Conservation (phyloP, 2,329 filamentous ascomycete species). For the Phialophora verrucosa region DNA sequence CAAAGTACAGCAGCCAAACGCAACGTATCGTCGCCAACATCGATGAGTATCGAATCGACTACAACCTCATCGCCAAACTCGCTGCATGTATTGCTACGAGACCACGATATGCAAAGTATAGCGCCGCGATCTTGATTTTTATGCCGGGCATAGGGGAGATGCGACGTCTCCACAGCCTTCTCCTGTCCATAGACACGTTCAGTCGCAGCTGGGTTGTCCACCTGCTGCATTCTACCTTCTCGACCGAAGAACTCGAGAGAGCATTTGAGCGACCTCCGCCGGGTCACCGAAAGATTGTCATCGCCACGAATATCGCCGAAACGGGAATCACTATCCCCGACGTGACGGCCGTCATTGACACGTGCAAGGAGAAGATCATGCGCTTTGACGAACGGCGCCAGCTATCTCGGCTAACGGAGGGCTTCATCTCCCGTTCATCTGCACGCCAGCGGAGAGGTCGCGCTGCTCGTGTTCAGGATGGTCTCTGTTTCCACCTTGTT, state of each 20-base stretch:
- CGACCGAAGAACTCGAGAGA: conserved; percentile 93
- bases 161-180: conserved; percentile 81
- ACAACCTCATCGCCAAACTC: conserved; percentile 80
- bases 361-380: conserved; percentile 79
- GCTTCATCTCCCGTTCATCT: conserved; percentile 93
- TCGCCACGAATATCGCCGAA: conserved; percentile 97
- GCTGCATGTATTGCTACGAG: conserved; percentile 76
- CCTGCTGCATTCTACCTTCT: conserved; percentile 90
- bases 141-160: conserved; percentile 95
- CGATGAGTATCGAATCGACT: conserved; percentile 91
- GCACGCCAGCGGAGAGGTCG: conserved; percentile 92
- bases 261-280: conserved; percentile 85
- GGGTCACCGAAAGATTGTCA: conserved; percentile 87
- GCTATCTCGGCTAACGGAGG: conserved; percentile 86
- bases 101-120: conserved; percentile 70
- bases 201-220: conserved; percentile 80
- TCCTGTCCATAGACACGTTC: conserved; percentile 78
- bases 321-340: conserved; percentile 99
- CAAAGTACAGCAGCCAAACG: conserved; percentile 75
- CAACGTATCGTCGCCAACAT: conserved; percentile 75
- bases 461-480: conserved; percentile 93
- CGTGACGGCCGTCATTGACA: conserved; percentile 95
- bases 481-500: conserved; percentile 94
- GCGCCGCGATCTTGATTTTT: conserved; percentile 92
- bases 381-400: conserved; percentile 92